Evolutionary conservation across 805 yeast genomes (phyloP), one percentile per base, ranked within the genome.

Genomic region (Scheffersomyces stipitis): DNA sequence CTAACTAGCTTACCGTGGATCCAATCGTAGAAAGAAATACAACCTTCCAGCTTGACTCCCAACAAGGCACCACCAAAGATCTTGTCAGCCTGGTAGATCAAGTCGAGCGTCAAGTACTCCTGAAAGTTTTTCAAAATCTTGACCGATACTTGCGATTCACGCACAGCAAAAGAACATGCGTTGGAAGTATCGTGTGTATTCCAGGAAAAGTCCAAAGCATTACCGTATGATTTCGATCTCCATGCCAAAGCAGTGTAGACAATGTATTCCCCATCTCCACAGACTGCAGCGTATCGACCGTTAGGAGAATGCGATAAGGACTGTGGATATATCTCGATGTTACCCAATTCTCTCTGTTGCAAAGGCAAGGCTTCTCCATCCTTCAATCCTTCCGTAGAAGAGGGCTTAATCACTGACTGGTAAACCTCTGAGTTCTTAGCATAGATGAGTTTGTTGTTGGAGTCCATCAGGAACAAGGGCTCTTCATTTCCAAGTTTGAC

Each of bases 191-290:
- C 73, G 63, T 91, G 97, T 36, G 84, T 81, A 43, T 95, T 89
- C 99, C 99, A 93, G 29, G 80, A 95, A 60, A 95, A 88, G 56
- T 89, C 97, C 37, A 80, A 66, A 15, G 96, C 96, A 39, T 78
- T 75, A 45, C 98, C 98, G 62, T 86, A 93, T 33, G 89, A 75
- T 68, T 89, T 93, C 55, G 91, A 89, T 70, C 99, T 81, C 99
- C 99, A 93, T 1, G 98, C 98, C 53, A 93, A 76, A 1, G 99
- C 91, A 2, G 98, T 90, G 66, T 91, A 93, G 37, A 93, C 83
- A 51, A 91, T 87, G 61, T 88, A 91, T 65, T 93, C 99, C 42
- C 96, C 97, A 66, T 93, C 99, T 57, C 99, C 99, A 31, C 91
- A 84, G 33, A 93, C 96, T 18, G 98, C 85, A 27, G 90, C 97